These are phyloP conservation scores for Podaxis sp. DNA, from an alignment of 768 basidiomycete genomes.

Conservation along the genomic window DNA sequence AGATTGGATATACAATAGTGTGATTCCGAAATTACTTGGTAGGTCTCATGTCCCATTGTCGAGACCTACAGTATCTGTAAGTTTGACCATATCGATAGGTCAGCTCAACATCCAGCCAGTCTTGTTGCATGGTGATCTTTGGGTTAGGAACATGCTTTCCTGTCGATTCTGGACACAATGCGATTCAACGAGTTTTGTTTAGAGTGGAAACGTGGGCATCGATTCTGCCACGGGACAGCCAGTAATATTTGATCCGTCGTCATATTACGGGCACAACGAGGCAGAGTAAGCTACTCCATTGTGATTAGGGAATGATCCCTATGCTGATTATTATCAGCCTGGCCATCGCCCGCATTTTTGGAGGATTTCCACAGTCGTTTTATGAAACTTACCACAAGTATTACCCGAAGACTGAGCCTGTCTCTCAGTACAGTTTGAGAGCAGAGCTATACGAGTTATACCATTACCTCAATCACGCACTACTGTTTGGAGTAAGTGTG, in stretches of 20 bases:
- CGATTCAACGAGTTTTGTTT: constrained; percentile 3
- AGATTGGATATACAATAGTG: constrained; percentile 32
- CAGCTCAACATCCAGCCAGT: constrained; percentile 58
- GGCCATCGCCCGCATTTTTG: constrained; percentile 76
- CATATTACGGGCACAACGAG: constrained; percentile 78
- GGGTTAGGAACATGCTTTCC: constrained; percentile 45
- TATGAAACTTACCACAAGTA: constrained; percentile 61
- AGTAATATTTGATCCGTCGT: constrained; percentile 74
- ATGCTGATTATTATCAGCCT: constrained; percentile 37
- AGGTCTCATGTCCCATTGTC: neutral
- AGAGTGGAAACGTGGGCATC: constrained; percentile 75
- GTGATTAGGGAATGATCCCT: neutral
- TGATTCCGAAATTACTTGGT: constrained; percentile 69
- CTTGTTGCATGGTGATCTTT: constrained; percentile 75
- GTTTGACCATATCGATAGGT: constrained; percentile 22
- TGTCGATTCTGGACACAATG: neutral
- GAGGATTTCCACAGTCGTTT: constrained; percentile 64
- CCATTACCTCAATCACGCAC: constrained; percentile 79
- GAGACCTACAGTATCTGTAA: neutral
- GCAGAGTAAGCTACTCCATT: constrained; percentile 53
- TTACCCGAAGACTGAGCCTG: constrained; percentile 61
- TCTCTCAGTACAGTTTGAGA: constrained; percentile 58
- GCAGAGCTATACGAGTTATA: constrained; percentile 73
- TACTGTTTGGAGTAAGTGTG: constrained; percentile 67
- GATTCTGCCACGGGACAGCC: constrained; percentile 51